Evolutionary conservation across 352 stramenopile genomes (phyloP), one percentile per base, ranked within the genome.

Genomic region (Phytopythium oedochilum): DNA sequence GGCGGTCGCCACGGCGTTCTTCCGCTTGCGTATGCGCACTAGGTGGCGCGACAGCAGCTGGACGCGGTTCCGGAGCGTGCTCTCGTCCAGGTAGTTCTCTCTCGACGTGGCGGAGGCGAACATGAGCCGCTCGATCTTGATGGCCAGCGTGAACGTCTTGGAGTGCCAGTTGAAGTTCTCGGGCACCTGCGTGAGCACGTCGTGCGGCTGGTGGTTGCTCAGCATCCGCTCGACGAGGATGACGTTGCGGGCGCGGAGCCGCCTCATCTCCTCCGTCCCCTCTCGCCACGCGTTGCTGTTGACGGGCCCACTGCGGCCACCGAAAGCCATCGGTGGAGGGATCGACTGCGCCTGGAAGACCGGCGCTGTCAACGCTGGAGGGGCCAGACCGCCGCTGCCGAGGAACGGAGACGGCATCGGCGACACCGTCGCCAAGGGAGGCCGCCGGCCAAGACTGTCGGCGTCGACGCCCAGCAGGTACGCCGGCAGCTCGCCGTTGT

Each of bases 61-160:
- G 28, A 86, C 72, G 18, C 75, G 75, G 31, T 53, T 69, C 8
- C 70, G 66, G 9, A 86, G 62, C 45, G 72, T 83, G 50, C 53
- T 52, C 59, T 86, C 72, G 59, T 83, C 72, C 48, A 83, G 45
- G 63, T 86, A 86, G 61, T 80, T 67, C 26, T 86, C 67, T n/a
- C 67, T 59, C 2, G 75, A 77, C 11, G 63, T 60, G 22, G 71
- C 71, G 4, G 72, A 64, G 31, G 64, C 73, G 58, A 86, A 80
- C 63, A 83, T 77, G 61, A 86, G 70, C 8, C 68, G 67, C 57
- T 86, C 72, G 58, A 83, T 78, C 64, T 86, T 86, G 57, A 83
- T 64, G 14, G 75, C 70, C 55, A 86, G 61, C 52, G 77, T 59
- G 55, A 83, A 81, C 22, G 72, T 83, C 68, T 86, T 86, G 48